Evolutionary conservation across 2,329 filamentous ascomycete species (phyloP).

Genomic region (Anisogramma anomala): DNA sequence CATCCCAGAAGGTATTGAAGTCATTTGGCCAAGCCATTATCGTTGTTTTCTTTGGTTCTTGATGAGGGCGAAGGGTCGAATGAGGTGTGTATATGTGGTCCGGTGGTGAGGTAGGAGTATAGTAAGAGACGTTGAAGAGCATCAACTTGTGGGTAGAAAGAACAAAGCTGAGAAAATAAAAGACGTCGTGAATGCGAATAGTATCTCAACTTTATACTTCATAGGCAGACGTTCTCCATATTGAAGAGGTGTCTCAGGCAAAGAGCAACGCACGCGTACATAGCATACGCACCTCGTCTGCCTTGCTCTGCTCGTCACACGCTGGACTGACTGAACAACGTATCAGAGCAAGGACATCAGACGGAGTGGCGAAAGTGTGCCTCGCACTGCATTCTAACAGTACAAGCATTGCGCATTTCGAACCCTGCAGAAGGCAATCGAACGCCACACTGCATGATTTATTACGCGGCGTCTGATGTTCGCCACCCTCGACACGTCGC

Average conservation of each 20-base stretch:
- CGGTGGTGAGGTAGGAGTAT: neutral
- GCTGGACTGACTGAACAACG: neutral
- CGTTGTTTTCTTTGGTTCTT: neutral
- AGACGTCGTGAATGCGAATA: neutral
- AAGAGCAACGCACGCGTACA: conserved; percentile 1
- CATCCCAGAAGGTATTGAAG: conserved; percentile 7
- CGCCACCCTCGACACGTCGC: too few relatives aligned
- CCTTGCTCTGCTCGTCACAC: neutral
- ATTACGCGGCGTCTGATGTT: too few relatives aligned
- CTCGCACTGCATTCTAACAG: neutral
- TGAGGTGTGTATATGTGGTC: neutral
- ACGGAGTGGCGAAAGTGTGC: neutral
- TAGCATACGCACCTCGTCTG: conserved; percentile 4
- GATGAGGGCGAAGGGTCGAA: neutral
- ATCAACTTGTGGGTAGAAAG: neutral
- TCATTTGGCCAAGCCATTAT: conserved; percentile 13
- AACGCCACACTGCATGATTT: too few relatives aligned
- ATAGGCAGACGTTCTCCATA: neutral
- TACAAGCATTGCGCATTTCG: neutral
- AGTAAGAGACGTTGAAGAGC: neutral
- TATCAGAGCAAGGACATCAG: neutral
- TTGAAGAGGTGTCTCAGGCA: neutral
- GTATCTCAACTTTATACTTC: conserved; percentile 7
- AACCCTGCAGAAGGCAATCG: neutral
- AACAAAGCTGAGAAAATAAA: neutral